Conservation (phyloP, 228 moss, liverwort and hornwort genomes). For the Sphagnum magellanicum region DNA sequence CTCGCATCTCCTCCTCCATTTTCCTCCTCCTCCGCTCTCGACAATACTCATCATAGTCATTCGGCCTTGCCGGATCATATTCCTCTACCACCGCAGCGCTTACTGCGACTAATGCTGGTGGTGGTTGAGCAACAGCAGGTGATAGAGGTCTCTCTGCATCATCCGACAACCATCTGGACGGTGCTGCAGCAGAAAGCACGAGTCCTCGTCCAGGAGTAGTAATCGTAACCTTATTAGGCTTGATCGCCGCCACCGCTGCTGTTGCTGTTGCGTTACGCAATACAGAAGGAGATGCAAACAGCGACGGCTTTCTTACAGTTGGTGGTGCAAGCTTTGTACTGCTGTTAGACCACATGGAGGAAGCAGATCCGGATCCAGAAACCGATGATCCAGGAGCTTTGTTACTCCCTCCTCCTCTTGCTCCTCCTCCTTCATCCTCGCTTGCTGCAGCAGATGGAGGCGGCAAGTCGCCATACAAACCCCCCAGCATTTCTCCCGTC, state of each 20-base stretch:
- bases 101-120: slow-evolving; percentile 39
- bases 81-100: slow-evolving; percentile 45
- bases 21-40: slow-evolving; percentile 50
- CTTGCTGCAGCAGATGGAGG: slow-evolving; percentile 28
- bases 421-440: slow-evolving; percentile 30
- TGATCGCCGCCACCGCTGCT: slow-evolving; percentile 1
- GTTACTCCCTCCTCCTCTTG: neutral
- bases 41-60: slow-evolving; percentile 54
- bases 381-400: slow-evolving; percentile 10
- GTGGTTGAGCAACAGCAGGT: slow-evolving; percentile 17
- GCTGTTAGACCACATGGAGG: slow-evolving; percentile 43
- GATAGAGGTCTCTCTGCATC: slow-evolving; percentile 14
- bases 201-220: neutral
- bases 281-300: slow-evolving; percentile 45
- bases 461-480: slow-evolving; percentile 51
- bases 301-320: slow-evolving; percentile 32
- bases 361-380: slow-evolving; percentile 10
- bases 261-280: slow-evolving; percentile 22
- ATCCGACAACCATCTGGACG: slow-evolving; percentile 19
- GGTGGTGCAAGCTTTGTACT: slow-evolving; percentile 51
- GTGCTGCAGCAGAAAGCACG: neutral
- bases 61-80: slow-evolving; percentile 49
- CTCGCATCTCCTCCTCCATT: slow-evolving; percentile 53
- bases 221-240: slow-evolving; percentile 9
- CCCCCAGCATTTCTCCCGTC: slow-evolving; percentile 28